Conservation (phyloP, 1,284 basidiomycete genomes). For the Xanthoconium separans region DNA sequence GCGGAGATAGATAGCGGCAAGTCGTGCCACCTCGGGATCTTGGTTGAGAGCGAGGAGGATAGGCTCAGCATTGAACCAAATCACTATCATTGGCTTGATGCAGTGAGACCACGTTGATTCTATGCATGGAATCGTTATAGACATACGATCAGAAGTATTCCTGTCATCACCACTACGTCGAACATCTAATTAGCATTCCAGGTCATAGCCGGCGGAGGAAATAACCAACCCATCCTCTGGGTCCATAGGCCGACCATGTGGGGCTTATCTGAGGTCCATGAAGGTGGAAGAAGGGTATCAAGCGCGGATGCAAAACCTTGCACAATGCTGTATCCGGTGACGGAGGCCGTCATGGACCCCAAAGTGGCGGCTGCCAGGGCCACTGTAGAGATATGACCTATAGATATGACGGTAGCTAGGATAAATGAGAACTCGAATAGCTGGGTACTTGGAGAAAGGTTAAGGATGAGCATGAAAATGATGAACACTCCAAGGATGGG, state of each 20-base stretch:
- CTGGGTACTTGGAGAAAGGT: slow-evolving; percentile 53
- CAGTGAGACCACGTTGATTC: background rate
- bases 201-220: background rate
- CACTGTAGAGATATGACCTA: slow-evolving; percentile 81
- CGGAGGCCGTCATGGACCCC: slow-evolving; percentile 84
- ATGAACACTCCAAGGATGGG: slow-evolving; percentile 12
- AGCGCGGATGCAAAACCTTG: slow-evolving; percentile 84
- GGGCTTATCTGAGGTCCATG: slow-evolving; percentile 86
- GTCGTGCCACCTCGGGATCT: slow-evolving; percentile 82
- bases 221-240: slow-evolving; percentile 73
- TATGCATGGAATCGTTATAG: background rate
- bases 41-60: slow-evolving; percentile 83
- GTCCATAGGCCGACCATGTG: slow-evolving; percentile 88
- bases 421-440: slow-evolving; percentile 74
- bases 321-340: slow-evolving; percentile 70
- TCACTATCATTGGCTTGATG: slow-evolving; percentile 56
- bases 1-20: slow-evolving; percentile 77
- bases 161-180: slow-evolving; percentile 62
- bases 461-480: background rate
- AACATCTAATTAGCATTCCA: slow-evolving; percentile 6
- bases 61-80: slow-evolving; percentile 84
- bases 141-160: slow-evolving; percentile 56
- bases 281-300: slow-evolving; percentile 90
- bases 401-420: slow-evolving; percentile 73
- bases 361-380: slow-evolving; percentile 83